Evolutionary conservation across 2,329 filamentous ascomycete genomes (phyloP), one percentile per base, ranked within the genome.

Genomic region (Chrysosporium queenslandicum): DNA sequence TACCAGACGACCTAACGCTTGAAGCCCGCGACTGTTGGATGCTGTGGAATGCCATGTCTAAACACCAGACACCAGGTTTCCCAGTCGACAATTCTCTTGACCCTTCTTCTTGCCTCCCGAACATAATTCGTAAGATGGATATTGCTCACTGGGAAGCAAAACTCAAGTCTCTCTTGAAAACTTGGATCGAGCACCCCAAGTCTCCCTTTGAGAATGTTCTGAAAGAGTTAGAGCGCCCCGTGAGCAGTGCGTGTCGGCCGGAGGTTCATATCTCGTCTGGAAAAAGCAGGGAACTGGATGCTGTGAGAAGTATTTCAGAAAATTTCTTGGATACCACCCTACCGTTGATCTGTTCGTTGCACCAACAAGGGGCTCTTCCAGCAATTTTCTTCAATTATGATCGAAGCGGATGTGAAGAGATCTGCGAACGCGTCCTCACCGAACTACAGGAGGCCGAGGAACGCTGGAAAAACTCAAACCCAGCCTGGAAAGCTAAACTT

Each of bases 371-470:
- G 52, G 83, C 82, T 0, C 72, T 91, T 0, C 86, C 86, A 0
- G 85, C 83, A 0, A 80, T 91, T 11, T 65, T 89, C 1, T 91
- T 91, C 72, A 86, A 87, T 62, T 91, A 86, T 59, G 83, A 89
- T 57, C 79, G 85, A 45, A 65, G 66, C 1, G 66, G 71, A 27
- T 90, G 86, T 59, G 85, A 88, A 64, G 64, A 66, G 8, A 77
- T 85, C 25, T 76, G 78, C 23, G 58, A 64, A 21, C 60, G 66
- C 0, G 59, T 89, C 0, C 63, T 83, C 1, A 58, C 65, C 0
- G 71, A 80, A 53, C 68, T 89, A 0, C 62, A 74, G 46, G 61
- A 71, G 1, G 75, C 77, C 0, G 83, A 87, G 59, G 57, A 68
- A 0, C 59, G 63, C 6, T 85, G 78, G 72, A 81, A 83, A 59